Evolutionary conservation across 768 basidiomycete species (phyloP).

Genomic region (Termitomyces sp.): DNA sequence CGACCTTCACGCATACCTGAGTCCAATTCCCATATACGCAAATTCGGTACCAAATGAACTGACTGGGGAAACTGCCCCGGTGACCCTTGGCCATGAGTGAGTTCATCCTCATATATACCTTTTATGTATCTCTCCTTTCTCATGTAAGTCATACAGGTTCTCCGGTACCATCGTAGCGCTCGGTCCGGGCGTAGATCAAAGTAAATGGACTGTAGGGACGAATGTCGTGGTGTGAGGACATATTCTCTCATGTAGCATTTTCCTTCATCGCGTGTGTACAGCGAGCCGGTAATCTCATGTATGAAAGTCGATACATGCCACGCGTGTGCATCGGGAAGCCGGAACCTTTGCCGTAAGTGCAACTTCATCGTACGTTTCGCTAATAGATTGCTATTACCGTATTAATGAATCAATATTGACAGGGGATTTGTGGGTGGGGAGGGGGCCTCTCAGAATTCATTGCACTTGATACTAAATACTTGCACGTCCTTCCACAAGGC

Average conservation of each 20-base stretch:
- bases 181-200: constrained; percentile 30
- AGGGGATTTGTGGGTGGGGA: constrained; percentile 37
- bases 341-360: constrained; percentile 31
- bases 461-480: constrained; percentile 28
- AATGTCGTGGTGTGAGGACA: constrained; percentile 29
- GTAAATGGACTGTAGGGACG: constrained; percentile 31
- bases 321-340: constrained; percentile 28
- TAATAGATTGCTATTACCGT: neutral
- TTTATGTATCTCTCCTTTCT: neutral
- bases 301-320: constrained; percentile 29
- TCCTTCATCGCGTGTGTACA: constrained; percentile 12
- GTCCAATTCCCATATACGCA: constrained; percentile 25
- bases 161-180: constrained; percentile 33
- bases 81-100: constrained; percentile 46
- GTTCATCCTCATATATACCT: constrained; percentile 3
- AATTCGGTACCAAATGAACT: constrained; percentile 31
- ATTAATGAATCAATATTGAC: neutral
- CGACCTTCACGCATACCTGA: constrained; percentile 43
- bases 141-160: constrained; percentile 19
- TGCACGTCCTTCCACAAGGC: constrained; percentile 35
- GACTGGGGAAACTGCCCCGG: constrained; percentile 37
- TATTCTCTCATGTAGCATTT: constrained; percentile 3
- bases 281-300: constrained; percentile 42
- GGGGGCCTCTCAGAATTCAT: constrained; percentile 46
- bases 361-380: constrained; percentile 33